Conservation (phyloP, 768 basidiomycete genomes). For the Fomitopsis pulvina region DNA sequence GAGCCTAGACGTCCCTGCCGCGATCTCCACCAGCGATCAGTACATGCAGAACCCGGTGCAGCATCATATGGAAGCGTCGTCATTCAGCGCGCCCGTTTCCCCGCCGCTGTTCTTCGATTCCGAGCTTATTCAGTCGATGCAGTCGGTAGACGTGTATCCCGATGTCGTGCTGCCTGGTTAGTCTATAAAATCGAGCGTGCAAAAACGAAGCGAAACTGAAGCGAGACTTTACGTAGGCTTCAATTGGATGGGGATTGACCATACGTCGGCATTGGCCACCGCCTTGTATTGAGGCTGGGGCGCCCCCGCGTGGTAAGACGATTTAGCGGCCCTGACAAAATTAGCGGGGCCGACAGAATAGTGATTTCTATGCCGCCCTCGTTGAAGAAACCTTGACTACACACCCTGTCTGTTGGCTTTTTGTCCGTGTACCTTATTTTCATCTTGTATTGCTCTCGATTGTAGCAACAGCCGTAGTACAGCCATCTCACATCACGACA, state of each 20-base stretch:
- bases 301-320: too few species aligned
- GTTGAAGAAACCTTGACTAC: too few species aligned
- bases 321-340: too few species aligned
- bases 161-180: conserved; percentile 49
- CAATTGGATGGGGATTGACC: conserved; percentile 18
- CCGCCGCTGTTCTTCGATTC: conserved; percentile 51
- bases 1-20: not conserved
- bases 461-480: too few species aligned
- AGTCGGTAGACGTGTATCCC: conserved; percentile 54
- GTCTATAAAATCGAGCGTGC: not conserved
- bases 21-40: too few species aligned
- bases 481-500: too few species aligned
- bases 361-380: too few species aligned
- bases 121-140: conserved; percentile 55
- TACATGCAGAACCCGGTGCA: not conserved
- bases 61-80: not conserved
- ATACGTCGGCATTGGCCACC: not conserved
- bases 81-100: conserved; percentile 31
- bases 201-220: not conserved
- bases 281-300: too few species aligned
- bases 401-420: too few species aligned
- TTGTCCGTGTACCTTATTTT: too few species aligned
- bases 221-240: conserved; percentile 8
- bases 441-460: too few species aligned
- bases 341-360: too few species aligned